A percentile compares a stretch with the other conserved stretches of the same genome.
Conservation (phyloP, 129 eudicot species). For the Flaveria brownii region DNA sequence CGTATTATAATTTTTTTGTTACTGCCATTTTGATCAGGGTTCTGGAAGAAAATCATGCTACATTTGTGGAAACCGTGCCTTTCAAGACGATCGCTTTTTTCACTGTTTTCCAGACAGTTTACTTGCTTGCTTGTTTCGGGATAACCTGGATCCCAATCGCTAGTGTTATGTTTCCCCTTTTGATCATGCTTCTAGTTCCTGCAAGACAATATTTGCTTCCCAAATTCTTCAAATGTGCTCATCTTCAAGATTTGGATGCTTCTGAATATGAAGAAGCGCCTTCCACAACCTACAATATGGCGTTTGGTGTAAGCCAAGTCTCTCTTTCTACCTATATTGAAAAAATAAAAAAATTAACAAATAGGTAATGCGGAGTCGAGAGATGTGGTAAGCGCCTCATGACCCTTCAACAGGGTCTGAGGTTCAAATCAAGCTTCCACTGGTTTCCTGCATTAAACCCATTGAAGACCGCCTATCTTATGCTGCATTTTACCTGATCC, state of each 20-base stretch:
- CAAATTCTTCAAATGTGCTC: conserved; percentile 81
- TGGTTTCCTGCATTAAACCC: neutral
- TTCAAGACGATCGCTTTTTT: conserved; percentile 68
- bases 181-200: conserved; percentile 95
- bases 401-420: neutral
- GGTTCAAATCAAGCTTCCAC: neutral
- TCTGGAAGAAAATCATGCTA: conserved; percentile 85
- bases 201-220: conserved; percentile 89
- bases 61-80: conserved; percentile 90
- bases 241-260: conserved; percentile 95
- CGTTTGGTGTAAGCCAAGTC: conserved; percentile 59
- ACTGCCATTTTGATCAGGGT: conserved; percentile 47
- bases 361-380: neutral
- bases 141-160: conserved; percentile 97
- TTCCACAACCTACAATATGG: conserved; percentile 60
- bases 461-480: neutral
- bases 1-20: neutral
- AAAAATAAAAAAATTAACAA: neutral
- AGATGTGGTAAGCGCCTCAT: neutral
- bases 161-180: conserved; percentile 82
- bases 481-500: neutral
- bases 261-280: conserved; percentile 97
- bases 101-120: conserved; percentile 80
- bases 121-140: conserved; percentile 83
- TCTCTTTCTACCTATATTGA: neutral